phyloP scores from a whole-genome alignment of 352 stramenopile genomes.

The Pythium aphanidermatum region DNA sequence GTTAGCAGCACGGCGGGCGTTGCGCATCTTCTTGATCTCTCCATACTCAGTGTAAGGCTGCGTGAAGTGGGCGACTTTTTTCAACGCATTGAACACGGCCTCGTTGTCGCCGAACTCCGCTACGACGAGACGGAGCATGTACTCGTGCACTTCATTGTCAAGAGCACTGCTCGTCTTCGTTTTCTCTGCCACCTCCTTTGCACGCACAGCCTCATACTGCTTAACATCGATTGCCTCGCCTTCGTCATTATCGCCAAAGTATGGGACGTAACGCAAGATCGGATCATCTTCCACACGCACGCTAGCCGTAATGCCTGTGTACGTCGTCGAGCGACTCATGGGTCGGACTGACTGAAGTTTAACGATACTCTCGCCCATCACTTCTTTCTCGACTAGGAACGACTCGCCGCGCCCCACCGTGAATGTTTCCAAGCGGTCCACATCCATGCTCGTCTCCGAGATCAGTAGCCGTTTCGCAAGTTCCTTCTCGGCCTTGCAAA shows the following conservation, averaged over 20 bases:
- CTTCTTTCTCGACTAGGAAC: constrained; percentile 19
- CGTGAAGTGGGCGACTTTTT: constrained; percentile 43
- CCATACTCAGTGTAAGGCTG: constrained; percentile 60
- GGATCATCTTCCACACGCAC: constrained; percentile 82
- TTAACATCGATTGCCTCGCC: constrained; percentile 70
- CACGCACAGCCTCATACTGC: constrained; percentile 50
- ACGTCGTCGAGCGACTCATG: constrained; percentile 64
- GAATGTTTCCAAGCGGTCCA: constrained; percentile 7
- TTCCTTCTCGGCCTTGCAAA: constrained; percentile 4
- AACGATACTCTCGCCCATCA: constrained; percentile 4
- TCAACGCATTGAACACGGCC: constrained; percentile 57
- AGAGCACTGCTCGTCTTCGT: constrained; percentile 29
- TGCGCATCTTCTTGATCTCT: constrained; percentile 63
- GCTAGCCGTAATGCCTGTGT: constrained; percentile 60
- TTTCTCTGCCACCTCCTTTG: constrained; percentile 9
- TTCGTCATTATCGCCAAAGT: constrained; percentile 90
- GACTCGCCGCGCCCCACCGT: constrained; percentile 17
- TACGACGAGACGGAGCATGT: constrained; percentile 57
- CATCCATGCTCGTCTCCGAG: constrained; percentile 1
- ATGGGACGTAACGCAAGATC: constrained; percentile 86
- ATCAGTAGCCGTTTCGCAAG: constrained; percentile 13
- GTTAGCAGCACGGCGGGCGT: constrained; percentile 28
- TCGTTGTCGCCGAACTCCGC: constrained; percentile 42
- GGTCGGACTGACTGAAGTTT: constrained; percentile 24
- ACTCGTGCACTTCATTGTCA: constrained; percentile 66